Base-by-base conservation (phyloP, 2,329 filamentous ascomycete genomes). In the Lachnellula arida region DNA sequence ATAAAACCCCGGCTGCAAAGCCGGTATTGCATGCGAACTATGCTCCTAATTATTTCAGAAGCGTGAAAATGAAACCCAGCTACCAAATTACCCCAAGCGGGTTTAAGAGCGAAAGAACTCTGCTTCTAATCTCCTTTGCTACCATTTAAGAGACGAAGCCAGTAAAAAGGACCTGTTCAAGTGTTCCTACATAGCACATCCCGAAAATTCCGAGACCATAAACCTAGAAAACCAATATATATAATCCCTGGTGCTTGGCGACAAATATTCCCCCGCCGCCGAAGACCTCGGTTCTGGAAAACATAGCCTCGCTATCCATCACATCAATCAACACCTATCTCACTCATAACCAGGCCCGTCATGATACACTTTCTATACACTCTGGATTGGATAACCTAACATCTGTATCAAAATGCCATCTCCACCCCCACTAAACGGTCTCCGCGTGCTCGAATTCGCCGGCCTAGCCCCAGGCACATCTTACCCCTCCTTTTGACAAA, bases 361-460 rank as follows among this genome's bases (percentile, higher is more conserved):
- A 44, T 44, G 42, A 19, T 44, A 12, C 2, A 19, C 42, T 44
- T 44, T 46, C 23, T 46, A 25, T 46, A 46, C n/a, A 28, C 44
- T 46, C 44, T 46, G 19, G n/a, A 57, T 46, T 53, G 54, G 54
- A 50, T 53, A 17, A 53, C 54, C 19, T 57, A 15, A 39, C 82
- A 43, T 17, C 51, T 22, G n/a, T 28, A 32, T 46, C 46, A 58
- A 7, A 15, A 69, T 70, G 67, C 48, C 55, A 42, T 56, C 58
- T 32, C 56, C 63, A 54, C 64, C 74, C 42, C 80, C 82, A 5
- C 73, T 88, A 32, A 71, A 75, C 12, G 82, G 81, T 60, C 71
- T 86, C 54, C 76, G 79, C n/a, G 84, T 87, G 34, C 75, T 88
- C 40, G 85, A 88, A 68, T 81, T 88, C 63, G 84, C 81, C 23